Conservation (phyloP, 2,329 filamentous ascomycete species). For the Sporothrix brunneoviolacea region DNA sequence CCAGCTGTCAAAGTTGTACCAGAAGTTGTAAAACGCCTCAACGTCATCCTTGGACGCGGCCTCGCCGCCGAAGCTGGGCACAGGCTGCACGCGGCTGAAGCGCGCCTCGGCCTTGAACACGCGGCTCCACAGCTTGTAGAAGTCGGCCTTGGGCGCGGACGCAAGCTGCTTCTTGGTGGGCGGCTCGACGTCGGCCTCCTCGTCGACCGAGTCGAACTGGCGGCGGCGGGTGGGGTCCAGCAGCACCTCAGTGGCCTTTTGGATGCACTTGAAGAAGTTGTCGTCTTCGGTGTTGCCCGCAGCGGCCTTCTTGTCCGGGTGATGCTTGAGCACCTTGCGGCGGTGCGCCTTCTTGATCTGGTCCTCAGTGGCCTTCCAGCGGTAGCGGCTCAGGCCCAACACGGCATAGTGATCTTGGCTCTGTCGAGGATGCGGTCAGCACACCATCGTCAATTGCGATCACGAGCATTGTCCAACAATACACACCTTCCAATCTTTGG, state of each 20-base stretch:
- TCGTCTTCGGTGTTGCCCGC: conserved; percentile 83
- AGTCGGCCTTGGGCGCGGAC: conserved; percentile 66
- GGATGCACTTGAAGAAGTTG: conserved; percentile 99
- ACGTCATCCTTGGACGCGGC: conserved; percentile 84
- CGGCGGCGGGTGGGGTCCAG: conserved; percentile 86
- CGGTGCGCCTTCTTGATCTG: conserved; percentile 99
- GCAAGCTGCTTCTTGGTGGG: conserved; percentile 80
- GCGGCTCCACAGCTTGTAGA: conserved; percentile 87
- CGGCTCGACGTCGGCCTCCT: conserved; percentile 84
- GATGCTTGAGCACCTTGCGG: conserved; percentile 98
- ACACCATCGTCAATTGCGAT: too few relatives aligned
- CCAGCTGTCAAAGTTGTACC: conserved; percentile 99
- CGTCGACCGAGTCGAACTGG: conserved; percentile 95
- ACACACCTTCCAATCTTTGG: conserved; percentile 97
- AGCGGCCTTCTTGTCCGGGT: conserved; percentile 98
- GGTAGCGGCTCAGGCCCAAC: conserved; percentile 85
- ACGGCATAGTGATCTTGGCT: conserved; percentile 97
- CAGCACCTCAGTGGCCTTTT: conserved; percentile 92
- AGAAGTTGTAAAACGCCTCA: conserved; percentile 98
- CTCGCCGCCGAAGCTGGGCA: conserved; percentile 77
- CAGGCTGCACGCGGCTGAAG: conserved; percentile 87
- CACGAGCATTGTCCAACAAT: too few relatives aligned
- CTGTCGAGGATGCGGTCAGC: conserved; percentile 38
- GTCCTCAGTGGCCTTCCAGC: conserved; percentile 87
- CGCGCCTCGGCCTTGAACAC: conserved; percentile 89